These are phyloP conservation scores for Chondrus crispus DNA, from an alignment of 23 red algal species.

Conservation along the genomic window DNA sequence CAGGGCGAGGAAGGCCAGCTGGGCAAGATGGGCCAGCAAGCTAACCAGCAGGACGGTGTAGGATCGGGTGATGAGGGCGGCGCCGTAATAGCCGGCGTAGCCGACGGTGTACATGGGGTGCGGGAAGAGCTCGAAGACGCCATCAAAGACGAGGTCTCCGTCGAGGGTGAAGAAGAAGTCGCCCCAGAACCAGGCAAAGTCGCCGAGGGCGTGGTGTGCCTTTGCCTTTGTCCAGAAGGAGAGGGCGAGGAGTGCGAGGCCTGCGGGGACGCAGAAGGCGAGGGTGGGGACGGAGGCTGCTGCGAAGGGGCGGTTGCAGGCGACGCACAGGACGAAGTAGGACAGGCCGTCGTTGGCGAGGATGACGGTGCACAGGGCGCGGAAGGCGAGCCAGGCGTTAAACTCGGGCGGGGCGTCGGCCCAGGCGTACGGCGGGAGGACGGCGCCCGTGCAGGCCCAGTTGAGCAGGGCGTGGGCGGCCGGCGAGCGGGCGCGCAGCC, in stretches of 20 bases:
- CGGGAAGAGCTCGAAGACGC: constrained; percentile 95
- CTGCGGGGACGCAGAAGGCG: constrained; percentile 27
- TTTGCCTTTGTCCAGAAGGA: constrained; percentile 79
- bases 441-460: constrained; percentile 24
- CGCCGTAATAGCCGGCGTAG: constrained; percentile 93
- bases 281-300: not conserved
- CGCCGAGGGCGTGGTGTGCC: constrained; percentile 87
- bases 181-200: constrained; percentile 99
- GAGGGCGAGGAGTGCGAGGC: constrained; percentile 57
- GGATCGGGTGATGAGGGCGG: constrained; percentile 71
- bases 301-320: constrained; percentile 39
- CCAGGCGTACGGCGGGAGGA: constrained; percentile 31
- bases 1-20: constrained; percentile 84
- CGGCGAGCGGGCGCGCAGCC: constrained; percentile 47
- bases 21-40: constrained; percentile 77
- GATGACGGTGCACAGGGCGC: constrained; percentile 77
- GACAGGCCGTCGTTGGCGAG: constrained; percentile 94
- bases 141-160: constrained; percentile 85
- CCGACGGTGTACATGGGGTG: constrained; percentile 99
- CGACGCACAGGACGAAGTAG: constrained; percentile 71
- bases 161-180: constrained; percentile 97
- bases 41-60: constrained; percentile 76
- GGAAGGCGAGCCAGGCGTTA: constrained; percentile 88
- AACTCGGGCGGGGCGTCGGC: constrained; percentile 59
- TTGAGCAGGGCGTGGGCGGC: not conserved